Evolutionary conservation across 805 yeast species (phyloP).

Genomic region (Saturnispora halmiae): DNA sequence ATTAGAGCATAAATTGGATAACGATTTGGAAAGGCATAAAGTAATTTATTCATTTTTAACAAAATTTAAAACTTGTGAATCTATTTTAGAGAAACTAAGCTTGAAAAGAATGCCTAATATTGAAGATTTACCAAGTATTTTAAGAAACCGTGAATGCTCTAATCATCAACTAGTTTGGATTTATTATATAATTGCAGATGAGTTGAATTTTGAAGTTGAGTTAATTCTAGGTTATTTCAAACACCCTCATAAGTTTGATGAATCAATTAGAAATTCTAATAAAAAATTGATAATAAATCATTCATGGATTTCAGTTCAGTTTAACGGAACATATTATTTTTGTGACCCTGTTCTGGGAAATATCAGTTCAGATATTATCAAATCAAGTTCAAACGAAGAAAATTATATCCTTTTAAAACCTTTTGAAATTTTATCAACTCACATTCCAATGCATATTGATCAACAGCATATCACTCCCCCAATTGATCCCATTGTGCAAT

Average conservation of each 20-base stretch:
- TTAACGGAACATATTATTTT: slow-evolving; percentile 72
- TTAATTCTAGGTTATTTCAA: slow-evolving; percentile 77
- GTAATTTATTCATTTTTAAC: slow-evolving; percentile 55
- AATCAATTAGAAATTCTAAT: slow-evolving; percentile 19
- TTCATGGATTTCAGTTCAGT: slow-evolving; percentile 75
- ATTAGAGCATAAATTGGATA: slow-evolving; percentile 44
- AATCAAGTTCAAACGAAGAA: slow-evolving; percentile 13
- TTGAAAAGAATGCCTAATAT: slow-evolving; percentile 24
- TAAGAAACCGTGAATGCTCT: slow-evolving; percentile 24
- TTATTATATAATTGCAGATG: slow-evolving; percentile 61
- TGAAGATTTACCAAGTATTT: slow-evolving; percentile 21
- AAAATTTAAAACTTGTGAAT: slow-evolving; percentile 40
- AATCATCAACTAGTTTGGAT: slow-evolving; percentile 65
- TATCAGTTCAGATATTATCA: background rate
- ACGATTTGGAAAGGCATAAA: slow-evolving; percentile 51
- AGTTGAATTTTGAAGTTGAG: slow-evolving; percentile 64
- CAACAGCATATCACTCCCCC: slow-evolving; percentile 87
- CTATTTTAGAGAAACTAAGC: slow-evolving; percentile 28
- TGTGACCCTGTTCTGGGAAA: background rate
- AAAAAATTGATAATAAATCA: slow-evolving; percentile 60
- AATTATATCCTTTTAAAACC: slow-evolving; percentile 73
- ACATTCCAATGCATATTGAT: slow-evolving; percentile 68
- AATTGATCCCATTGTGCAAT: slow-evolving; percentile 64
- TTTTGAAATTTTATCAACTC: slow-evolving; percentile 66
- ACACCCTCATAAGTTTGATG: slow-evolving; percentile 54